Evolutionary conservation across 495 filamentous ascomycete species (phyloP), one percentile per base, ranked within the genome.

Genomic region (Trichocladium uniseriatum): DNA sequence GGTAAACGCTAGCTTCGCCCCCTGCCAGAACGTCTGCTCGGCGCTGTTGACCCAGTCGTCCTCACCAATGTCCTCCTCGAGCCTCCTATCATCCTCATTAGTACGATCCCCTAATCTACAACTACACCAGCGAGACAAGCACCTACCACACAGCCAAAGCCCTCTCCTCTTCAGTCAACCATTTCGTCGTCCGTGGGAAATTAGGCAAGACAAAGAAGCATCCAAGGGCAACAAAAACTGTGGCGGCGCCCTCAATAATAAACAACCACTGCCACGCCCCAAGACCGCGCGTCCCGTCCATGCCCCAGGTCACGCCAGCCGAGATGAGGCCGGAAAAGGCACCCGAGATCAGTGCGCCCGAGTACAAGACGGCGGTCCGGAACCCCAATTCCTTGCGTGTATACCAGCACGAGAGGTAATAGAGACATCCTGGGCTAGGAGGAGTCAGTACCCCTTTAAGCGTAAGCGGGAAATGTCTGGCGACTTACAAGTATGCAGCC

Each of bases 31-130:
- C 3, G 79, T 78, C 56, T 74, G 83, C 19, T 85, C 60, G 31
- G 81, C 70, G 43, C 74, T 74, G 32, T 75, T 77, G 20, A 76
- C 65, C 83, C 79, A 84, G 63, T 91, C 86, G 53, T 85, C 84
- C 55, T 84, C 73, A 10, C 88, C 87, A 49, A 87, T 82, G 63
- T 94, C 87, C 55, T 87, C 83, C 51, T 84, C 77, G 8, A 89
- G 62, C 6, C 86, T 70, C 53, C 38, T 42, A 16, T 4, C 15
- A 16, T 38, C 38, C 10, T 29, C 27, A 29, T 29, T 10, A 29
- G 27, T 10, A 29, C 10, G 5, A 5, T 5, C 10, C 27, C 27
- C 27, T 5, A 29, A 5, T n/a, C 29, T 18, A 4, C 13, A 37
- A 45, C 13, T 9, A 22, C 7, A 10, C 2, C 79, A 29, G 27